Percentiles rank a stretch among this genome's conserved stretches.
Evolutionary conservation across 2,329 filamentous ascomycete species (phyloP).

Genomic region (Intubia oerlemansii): DNA sequence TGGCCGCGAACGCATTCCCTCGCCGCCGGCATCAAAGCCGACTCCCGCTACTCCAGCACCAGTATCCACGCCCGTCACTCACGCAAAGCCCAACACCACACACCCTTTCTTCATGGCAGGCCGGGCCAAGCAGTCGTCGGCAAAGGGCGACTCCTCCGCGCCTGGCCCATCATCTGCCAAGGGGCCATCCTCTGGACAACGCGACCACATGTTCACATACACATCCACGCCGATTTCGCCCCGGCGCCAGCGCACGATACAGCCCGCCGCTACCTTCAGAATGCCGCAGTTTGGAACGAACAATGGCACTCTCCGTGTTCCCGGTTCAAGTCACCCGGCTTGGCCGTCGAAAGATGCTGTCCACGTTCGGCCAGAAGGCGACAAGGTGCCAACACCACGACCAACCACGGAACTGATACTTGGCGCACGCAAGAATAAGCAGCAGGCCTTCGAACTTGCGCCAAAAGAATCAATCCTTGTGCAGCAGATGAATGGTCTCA

Average conservation of each 20-base stretch:
- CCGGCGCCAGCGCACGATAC: slow-evolving; percentile 15
- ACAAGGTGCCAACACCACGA: too few species aligned
- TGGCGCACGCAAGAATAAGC: too few species aligned
- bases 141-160: too few species aligned
- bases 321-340: slow-evolving; percentile 42
- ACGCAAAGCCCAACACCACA: slow-evolving; percentile 11
- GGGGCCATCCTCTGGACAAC: slow-evolving; percentile 4
- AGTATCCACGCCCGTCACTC: too few species aligned
- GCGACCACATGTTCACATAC: slow-evolving; percentile 24
- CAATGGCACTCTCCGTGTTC: slow-evolving; percentile 31
- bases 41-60: too few species aligned
- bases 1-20: too few species aligned
- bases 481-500: slow-evolving; percentile 15
- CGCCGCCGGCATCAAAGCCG: too few species aligned
- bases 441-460: too few species aligned
- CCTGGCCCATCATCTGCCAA: slow-evolving; percentile 9
- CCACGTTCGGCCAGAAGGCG: slow-evolving; percentile 28
- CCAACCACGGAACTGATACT: too few species aligned
- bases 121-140: slow-evolving; percentile 10
- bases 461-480: slow-evolving; percentile 26
- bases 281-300: slow-evolving; percentile 22
- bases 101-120: slow-evolving; percentile 52
- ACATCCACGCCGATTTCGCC: slow-evolving; percentile 33
- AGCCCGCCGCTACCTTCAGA: slow-evolving; percentile 10
- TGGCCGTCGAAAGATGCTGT: slow-evolving; percentile 48